These are phyloP conservation scores for Populus euphratica DNA, from an alignment of 345 rosid species.

Conservation along the genomic window DNA sequence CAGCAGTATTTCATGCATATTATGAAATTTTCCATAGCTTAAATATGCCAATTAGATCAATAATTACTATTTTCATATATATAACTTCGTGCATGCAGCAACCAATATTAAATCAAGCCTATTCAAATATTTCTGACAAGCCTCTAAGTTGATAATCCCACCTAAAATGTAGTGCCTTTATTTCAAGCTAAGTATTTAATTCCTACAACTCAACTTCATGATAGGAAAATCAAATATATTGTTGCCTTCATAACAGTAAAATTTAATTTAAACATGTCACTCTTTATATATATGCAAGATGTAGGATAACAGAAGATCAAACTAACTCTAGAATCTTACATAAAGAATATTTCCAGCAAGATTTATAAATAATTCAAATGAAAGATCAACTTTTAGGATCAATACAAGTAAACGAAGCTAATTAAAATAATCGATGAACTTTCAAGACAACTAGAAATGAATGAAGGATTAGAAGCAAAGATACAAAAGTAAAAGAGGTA, in stretches of 20 bases:
- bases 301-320: not conserved
- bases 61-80: not conserved
- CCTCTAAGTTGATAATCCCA: not conserved
- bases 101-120: not conserved
- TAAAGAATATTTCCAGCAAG: not conserved
- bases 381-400: not conserved
- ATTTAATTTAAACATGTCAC: not conserved
- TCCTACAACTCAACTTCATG: not conserved
- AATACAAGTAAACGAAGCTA: not conserved
- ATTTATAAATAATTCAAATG: not conserved
- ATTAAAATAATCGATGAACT: not conserved
- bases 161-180: not conserved
- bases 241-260: not conserved
- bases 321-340: not conserved
- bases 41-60: not conserved
- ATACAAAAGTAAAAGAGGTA: not conserved
- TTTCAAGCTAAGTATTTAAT: not conserved
- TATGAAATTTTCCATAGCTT: not conserved
- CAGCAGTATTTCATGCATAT: not conserved
- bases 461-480: not conserved
- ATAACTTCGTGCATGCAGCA: not conserved
- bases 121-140: not conserved
- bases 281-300: not conserved
- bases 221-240: not conserved
- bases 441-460: not conserved